Conservation (phyloP, 306 rosid genomes). For the Cyamopsis tetragonoloba region DNA sequence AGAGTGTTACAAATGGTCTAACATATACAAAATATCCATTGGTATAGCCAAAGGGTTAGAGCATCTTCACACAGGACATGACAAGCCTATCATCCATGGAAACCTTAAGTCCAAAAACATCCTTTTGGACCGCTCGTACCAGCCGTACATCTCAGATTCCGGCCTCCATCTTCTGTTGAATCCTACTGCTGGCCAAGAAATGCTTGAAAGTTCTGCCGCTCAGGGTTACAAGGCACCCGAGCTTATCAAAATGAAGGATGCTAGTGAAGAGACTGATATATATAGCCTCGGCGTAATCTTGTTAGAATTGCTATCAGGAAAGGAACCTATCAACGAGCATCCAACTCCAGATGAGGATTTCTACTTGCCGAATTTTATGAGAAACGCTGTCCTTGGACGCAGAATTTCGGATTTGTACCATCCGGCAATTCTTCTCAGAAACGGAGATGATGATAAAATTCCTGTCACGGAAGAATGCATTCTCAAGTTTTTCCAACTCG, state of each 20-base stretch:
- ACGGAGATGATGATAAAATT: slow-evolving; percentile 25
- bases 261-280: slow-evolving; percentile 59
- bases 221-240: slow-evolving; percentile 92
- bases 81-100: slow-evolving; percentile 73
- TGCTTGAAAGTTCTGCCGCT: slow-evolving; percentile 73
- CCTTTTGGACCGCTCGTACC: slow-evolving; percentile 55
- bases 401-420: slow-evolving; percentile 74
- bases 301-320: slow-evolving; percentile 79
- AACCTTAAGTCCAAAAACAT: slow-evolving; percentile 84
- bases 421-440: slow-evolving; percentile 64
- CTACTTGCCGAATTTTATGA: slow-evolving; percentile 74
- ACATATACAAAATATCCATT: slow-evolving; percentile 51
- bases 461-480: slow-evolving; percentile 50
- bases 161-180: slow-evolving; percentile 75
- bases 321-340: slow-evolving; percentile 66
- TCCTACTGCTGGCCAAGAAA: slow-evolving; percentile 74
- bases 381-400: slow-evolving; percentile 71
- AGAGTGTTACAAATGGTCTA: slow-evolving; percentile 68
- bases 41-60: slow-evolving; percentile 79
- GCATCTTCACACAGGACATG: slow-evolving; percentile 66
- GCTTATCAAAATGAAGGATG: slow-evolving; percentile 82
- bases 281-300: slow-evolving; percentile 79
- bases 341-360: slow-evolving; percentile 84
- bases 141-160: slow-evolving; percentile 68
- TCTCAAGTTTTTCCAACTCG: slow-evolving; percentile 75